Evolutionary conservation across 345 rosid genomes (phyloP).

Genomic region (Mercurialis annua): DNA sequence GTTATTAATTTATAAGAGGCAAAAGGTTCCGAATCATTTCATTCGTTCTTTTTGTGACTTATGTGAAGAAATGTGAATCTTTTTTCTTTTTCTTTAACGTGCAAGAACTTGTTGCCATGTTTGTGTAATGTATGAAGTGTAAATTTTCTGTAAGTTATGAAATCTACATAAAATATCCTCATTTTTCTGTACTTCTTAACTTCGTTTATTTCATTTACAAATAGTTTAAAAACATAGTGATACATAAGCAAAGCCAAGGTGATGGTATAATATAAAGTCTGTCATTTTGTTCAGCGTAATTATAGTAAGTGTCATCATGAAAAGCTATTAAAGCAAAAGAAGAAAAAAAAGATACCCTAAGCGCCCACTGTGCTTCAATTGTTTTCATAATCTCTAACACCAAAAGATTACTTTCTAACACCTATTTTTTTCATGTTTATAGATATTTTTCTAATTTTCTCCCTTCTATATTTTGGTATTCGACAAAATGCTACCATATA

Average conservation of each 20-base stretch:
- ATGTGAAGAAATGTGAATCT: slow-evolving; percentile 33
- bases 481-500: too few relatives aligned
- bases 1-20: slow-evolving; percentile 36
- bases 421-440: too few relatives aligned
- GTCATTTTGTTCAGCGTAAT: slow-evolving; percentile 24
- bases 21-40: slow-evolving; percentile 15
- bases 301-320: slow-evolving; percentile 34
- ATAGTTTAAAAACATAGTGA: not conserved
- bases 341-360: slow-evolving; percentile 23
- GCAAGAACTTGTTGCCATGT: slow-evolving; percentile 30
- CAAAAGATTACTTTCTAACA: slow-evolving; percentile 40
- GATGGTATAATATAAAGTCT: slow-evolving; percentile 14
- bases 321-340: slow-evolving; percentile 40
- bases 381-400: slow-evolving; percentile 25
- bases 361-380: slow-evolving; percentile 16
- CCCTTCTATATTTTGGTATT: too few relatives aligned
- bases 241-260: not conserved
- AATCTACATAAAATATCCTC: slow-evolving; percentile 29
- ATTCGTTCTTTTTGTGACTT: slow-evolving; percentile 17
- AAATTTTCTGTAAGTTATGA: slow-evolving; percentile 49
- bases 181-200: slow-evolving; percentile 13
- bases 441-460: too few relatives aligned
- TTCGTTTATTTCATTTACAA: too few relatives aligned
- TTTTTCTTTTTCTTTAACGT: slow-evolving; percentile 25
- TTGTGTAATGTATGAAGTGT: slow-evolving; percentile 45